Evolutionary conservation across 2,329 filamentous ascomycete species (phyloP).

Genomic region (Colletotrichum tropicicola): DNA sequence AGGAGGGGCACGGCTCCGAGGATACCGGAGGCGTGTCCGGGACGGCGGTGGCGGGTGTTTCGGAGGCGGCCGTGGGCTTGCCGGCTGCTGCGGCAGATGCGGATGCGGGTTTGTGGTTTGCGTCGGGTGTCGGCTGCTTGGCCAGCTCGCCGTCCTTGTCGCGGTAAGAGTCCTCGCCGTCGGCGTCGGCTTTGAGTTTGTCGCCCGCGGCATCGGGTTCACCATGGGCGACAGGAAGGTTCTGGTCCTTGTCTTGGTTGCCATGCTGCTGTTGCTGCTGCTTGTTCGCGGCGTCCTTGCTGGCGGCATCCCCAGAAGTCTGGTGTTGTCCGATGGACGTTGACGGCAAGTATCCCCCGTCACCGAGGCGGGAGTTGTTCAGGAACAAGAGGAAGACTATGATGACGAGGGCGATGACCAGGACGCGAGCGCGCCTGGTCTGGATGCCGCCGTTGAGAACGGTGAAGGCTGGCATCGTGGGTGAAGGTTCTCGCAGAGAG

Average conservation of each 20-base stretch:
- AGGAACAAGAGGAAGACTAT: conserved; percentile 14
- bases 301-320: background rate
- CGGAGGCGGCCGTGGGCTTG: background rate
- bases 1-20: conserved; percentile 2
- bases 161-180: conserved; percentile 25
- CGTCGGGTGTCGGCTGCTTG: background rate
- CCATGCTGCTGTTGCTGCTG: background rate
- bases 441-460: conserved; percentile 1
- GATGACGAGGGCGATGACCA: conserved; percentile 8
- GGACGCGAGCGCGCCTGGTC: conserved; percentile 13
- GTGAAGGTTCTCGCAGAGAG: background rate
- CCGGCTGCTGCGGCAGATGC: background rate
- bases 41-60: background rate
- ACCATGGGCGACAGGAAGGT: background rate
- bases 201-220: conserved; percentile 14
- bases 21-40: background rate
- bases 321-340: background rate
- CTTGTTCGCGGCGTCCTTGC: background rate
- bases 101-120: background rate
- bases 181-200: conserved; percentile 17
- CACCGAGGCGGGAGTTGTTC: background rate
- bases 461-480: conserved; percentile 21
- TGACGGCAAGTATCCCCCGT: background rate
- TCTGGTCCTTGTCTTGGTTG: conserved; percentile 8
- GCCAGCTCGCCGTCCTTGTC: conserved; percentile 20